These are phyloP conservation scores for Paramyrothecium roridum DNA, from an alignment of 2,329 filamentous ascomycete species.

Conservation along the genomic window DNA sequence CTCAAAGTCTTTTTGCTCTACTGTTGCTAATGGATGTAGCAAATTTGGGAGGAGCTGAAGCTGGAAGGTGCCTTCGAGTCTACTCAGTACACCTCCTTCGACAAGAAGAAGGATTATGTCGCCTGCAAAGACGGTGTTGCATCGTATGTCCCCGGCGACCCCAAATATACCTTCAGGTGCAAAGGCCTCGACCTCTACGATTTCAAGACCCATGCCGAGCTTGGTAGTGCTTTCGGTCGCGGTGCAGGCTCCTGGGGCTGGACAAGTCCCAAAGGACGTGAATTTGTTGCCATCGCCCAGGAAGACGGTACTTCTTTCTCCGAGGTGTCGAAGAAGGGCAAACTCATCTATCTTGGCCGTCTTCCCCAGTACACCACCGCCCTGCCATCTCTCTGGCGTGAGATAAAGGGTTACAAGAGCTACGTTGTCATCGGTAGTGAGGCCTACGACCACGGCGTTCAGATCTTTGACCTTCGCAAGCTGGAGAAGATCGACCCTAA, in stretches of 20 bases:
- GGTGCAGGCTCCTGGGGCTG: constrained; percentile 34
- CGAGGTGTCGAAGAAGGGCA: constrained; percentile 27
- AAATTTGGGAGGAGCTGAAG: constrained; percentile 2
- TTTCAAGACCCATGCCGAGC: constrained; percentile 48
- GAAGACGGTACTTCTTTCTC: constrained; percentile 42
- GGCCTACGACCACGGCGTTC: constrained; percentile 48
- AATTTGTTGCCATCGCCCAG: constrained; percentile 42
- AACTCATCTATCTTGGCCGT: not conserved
- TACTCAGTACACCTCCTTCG: constrained; percentile 5
- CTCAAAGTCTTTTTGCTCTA: not conserved
- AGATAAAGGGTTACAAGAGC: constrained; percentile 29
- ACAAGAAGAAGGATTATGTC: constrained; percentile 4
- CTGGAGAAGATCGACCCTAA: constrained; percentile 36
- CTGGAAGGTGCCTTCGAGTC: constrained; percentile 7
- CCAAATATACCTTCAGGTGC: constrained; percentile 13
- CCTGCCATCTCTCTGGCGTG: constrained; percentile 21
- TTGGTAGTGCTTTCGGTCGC: constrained; percentile 30
- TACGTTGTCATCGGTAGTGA: constrained; percentile 32
- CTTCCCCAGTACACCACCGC: not conserved
- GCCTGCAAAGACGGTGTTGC: constrained; percentile 10
- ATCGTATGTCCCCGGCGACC: constrained; percentile 10
- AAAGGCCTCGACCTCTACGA: constrained; percentile 42
- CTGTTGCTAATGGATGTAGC: not conserved
- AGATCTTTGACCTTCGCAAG: constrained; percentile 60
- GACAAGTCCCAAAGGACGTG: constrained; percentile 37